Evolutionary conservation across 495 filamentous ascomycete genomes (phyloP), one percentile per base, ranked within the genome.

Genomic region (Neohortaea acidophila): DNA sequence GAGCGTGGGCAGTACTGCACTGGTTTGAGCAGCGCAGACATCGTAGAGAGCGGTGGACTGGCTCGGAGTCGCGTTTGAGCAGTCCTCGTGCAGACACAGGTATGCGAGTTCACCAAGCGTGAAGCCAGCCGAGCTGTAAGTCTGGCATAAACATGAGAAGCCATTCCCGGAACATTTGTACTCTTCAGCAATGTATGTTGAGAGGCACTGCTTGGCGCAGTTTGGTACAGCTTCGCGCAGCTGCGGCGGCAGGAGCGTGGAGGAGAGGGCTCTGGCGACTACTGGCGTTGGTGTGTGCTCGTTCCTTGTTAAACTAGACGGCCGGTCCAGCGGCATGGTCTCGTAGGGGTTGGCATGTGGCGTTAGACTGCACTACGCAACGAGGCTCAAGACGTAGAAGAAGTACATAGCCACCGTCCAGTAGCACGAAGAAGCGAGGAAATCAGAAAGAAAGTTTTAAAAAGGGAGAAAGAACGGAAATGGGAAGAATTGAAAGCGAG

Each of bases 81-180:
- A 52, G 2, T 45, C 38, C 18, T 37, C 19, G 17, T 46, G 24
- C 17, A 52, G 31, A 22, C 49, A 52, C 17, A 45, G 33, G 33
- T 42, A 40, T 4, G 41, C 49, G 3, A 44, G 45, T 28, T 52
- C 49, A 4, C 49, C 49, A 11, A 52, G 35, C 8, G 45, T 48
- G 42, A 40, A 48, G 28, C 49, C 49, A 13, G 38, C 21, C 9
- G 24, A 28, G 34, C 42, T 48, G 32, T 52, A 52, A 8, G 31
- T 15, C 21, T 33, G 28, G 38, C 49, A 52, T 6, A 52, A 34
- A 31, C 49, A 52, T 9, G 20, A 25, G 6, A 45, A 14, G 21
- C 25, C 36, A 17, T 35, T 23, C 2, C 26, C 13, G 18, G 21
- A 13, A 20, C 26, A 25, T 6, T 38, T 6, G 24, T 36, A 49